Evolutionary conservation across 139 green algal species (phyloP).

Genomic region (Diplosphaera chodatii): DNA sequence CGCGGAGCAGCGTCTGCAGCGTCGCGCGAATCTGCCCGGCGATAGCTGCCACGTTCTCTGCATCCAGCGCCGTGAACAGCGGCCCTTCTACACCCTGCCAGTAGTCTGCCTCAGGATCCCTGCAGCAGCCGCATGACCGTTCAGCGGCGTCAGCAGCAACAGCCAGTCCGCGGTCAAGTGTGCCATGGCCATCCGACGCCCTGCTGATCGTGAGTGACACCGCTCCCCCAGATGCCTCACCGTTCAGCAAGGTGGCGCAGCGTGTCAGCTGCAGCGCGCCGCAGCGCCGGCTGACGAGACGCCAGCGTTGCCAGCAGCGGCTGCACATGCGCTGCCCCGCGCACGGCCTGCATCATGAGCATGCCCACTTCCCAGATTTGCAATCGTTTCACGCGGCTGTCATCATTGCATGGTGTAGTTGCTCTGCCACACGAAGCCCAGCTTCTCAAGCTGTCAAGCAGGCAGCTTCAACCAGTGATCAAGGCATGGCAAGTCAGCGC

Average conservation of each 20-base stretch:
- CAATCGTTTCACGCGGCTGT: no score
- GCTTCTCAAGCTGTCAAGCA: no score
- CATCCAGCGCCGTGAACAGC: conserved; percentile 81
- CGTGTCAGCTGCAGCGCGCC: conserved; percentile 73
- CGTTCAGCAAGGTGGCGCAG: conserved; percentile 74
- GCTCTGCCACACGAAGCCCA: no score
- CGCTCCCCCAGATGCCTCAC: no score
- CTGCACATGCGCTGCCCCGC: conserved; percentile 50
- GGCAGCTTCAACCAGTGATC: no score
- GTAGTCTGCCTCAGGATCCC: conserved; percentile 11
- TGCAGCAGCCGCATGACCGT: background rate
- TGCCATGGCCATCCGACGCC: no score
- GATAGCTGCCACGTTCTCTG: conserved; percentile 49
- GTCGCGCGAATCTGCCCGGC: conserved; percentile 46
- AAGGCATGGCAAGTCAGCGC: no score
- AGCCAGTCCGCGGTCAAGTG: no score
- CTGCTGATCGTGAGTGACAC: no score
- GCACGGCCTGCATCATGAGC: conserved; percentile 45
- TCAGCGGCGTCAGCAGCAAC: no score
- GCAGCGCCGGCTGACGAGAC: conserved; percentile 65
- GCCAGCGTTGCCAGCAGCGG: conserved; percentile 58
- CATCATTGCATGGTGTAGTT: no score
- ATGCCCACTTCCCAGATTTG: no score
- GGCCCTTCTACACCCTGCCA: conserved; percentile 47
- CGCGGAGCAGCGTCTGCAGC: conserved; percentile 50